A percentile compares a stretch with the other conserved stretches of the same genome.
Evolutionary conservation across 805 yeast genomes (phyloP).

Genomic region (Candida chauliodis): DNA sequence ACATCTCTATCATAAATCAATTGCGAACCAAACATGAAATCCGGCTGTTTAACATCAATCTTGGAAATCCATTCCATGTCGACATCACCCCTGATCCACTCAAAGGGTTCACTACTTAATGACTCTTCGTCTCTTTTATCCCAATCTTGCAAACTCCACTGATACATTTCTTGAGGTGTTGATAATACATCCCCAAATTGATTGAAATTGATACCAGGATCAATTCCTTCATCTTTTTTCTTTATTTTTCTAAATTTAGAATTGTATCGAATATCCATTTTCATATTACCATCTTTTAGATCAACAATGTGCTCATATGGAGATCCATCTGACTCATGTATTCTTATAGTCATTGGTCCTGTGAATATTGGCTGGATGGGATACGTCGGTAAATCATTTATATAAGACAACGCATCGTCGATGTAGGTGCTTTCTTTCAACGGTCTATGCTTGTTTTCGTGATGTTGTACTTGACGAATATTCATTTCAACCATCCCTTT

Average conservation of each 20-base stretch:
- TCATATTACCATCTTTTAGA: slow-evolving; percentile 77
- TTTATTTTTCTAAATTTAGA: slow-evolving; percentile 85
- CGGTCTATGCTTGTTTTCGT: slow-evolving; percentile 39
- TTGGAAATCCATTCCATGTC: slow-evolving; percentile 96
- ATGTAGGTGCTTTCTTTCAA: slow-evolving; percentile 34
- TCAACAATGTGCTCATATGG: slow-evolving; percentile 98
- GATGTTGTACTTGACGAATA: slow-evolving; percentile 81
- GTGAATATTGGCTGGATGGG: slow-evolving; percentile 57
- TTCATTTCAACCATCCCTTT: slow-evolving; percentile 93
- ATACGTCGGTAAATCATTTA: slow-evolving; percentile 39
- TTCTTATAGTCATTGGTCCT: slow-evolving; percentile 95
- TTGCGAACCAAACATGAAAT: slow-evolving; percentile 92
- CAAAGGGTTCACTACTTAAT: slow-evolving; percentile 81
- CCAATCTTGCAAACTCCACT: slow-evolving; percentile 77
- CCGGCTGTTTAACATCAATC: slow-evolving; percentile 80
- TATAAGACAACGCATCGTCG: slow-evolving; percentile 39
- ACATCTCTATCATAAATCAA: slow-evolving; percentile 93
- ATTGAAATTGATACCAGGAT: slow-evolving; percentile 39
- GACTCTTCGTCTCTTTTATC: slow-evolving; percentile 64
- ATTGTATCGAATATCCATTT: slow-evolving; percentile 90
- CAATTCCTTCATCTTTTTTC: slow-evolving; percentile 48
- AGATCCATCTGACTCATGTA: slow-evolving; percentile 97
- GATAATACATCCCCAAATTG: slow-evolving; percentile 74
- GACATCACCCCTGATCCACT: slow-evolving; percentile 97
- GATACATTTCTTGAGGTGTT: slow-evolving; percentile 52